Percentiles rank a stretch among this genome's conserved stretches.
phyloP scores from a whole-genome alignment of 257 asterid species.

The Primulina tabacum region DNA sequence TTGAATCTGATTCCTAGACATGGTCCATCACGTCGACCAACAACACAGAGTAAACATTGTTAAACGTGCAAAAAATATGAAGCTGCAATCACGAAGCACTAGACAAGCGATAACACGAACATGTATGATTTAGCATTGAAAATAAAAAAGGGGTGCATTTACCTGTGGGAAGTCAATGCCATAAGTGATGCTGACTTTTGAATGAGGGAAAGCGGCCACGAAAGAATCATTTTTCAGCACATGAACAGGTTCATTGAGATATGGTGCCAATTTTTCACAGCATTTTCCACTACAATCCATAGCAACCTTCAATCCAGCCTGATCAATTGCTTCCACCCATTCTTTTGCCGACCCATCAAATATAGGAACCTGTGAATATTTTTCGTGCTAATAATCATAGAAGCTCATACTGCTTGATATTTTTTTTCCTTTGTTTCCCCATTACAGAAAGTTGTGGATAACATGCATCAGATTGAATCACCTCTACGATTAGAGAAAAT shows the following conservation, averaged over 20 bases:
- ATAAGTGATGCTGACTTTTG: slow-evolving; percentile 53
- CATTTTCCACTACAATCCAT: slow-evolving; percentile 49
- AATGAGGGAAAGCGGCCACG: slow-evolving; percentile 72
- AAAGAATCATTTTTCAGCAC: slow-evolving; percentile 67
- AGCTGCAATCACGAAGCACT: background rate
- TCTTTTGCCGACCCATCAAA: slow-evolving; percentile 94
- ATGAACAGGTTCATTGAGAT: slow-evolving; percentile 59
- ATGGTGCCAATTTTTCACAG: slow-evolving; percentile 68
- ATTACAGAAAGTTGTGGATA: background rate
- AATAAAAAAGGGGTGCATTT: background rate
- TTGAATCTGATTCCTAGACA: background rate
- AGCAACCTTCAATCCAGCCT: slow-evolving; percentile 74
- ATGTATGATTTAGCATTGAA: slow-evolving; percentile 4
- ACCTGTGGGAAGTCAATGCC: slow-evolving; percentile 91
- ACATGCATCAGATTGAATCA: slow-evolving; percentile 6
- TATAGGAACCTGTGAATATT: slow-evolving; percentile 73
- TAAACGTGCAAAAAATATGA: no score
- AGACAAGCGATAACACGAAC: background rate
- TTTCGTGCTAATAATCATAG: slow-evolving; percentile 3
- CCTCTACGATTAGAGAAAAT: slow-evolving; percentile 4
- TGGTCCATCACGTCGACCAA: background rate
- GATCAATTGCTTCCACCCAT: slow-evolving; percentile 78
- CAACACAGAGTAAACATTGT: background rate
- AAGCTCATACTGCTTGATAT: background rate
- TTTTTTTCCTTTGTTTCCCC: slow-evolving; percentile 16